Evolutionary conservation across 805 yeast species (phyloP).

Genomic region (Yarrowia bubula): DNA sequence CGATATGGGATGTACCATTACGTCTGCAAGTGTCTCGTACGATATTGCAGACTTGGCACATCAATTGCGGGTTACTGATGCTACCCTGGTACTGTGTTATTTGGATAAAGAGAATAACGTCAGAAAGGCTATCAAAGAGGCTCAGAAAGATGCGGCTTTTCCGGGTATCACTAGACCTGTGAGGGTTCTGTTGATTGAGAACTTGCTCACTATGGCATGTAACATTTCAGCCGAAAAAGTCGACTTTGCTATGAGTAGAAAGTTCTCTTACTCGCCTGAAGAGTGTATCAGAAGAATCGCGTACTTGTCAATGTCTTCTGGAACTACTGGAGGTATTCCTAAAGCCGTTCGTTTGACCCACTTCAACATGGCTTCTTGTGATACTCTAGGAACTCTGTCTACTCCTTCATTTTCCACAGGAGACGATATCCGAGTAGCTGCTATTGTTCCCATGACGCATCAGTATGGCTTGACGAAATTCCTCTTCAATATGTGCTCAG

Average conservation of each 20-base stretch:
- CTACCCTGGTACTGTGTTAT: not conserved
- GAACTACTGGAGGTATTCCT: constrained; percentile 53
- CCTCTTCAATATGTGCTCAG: not conserved
- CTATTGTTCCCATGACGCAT: constrained; percentile 11
- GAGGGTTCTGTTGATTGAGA: not conserved
- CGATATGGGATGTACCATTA: constrained; percentile 10
- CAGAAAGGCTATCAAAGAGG: not conserved
- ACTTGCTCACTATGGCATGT: not conserved
- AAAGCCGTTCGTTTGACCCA: constrained; percentile 75
- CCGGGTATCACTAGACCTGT: constrained; percentile 1
- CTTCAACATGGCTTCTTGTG: constrained; percentile 45
- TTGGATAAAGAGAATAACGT: not conserved
- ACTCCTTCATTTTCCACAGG: constrained; percentile 42
- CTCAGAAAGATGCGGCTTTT: constrained; percentile 43
- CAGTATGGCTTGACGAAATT: constrained; percentile 13
- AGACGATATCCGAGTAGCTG: constrained; percentile 5
- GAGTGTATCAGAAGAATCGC: constrained; percentile 29
- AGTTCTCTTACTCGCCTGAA: not conserved
- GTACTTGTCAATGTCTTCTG: constrained; percentile 39
- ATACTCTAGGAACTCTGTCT: constrained; percentile 36
- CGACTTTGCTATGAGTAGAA: not conserved
- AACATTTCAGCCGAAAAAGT: not conserved
- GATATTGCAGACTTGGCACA: constrained; percentile 13
- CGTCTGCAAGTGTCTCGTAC: not conserved
- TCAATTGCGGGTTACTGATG: constrained; percentile 27